phyloP scores from a whole-genome alignment of 108 stramenopile genomes.

The Schizochytrium sp. region DNA sequence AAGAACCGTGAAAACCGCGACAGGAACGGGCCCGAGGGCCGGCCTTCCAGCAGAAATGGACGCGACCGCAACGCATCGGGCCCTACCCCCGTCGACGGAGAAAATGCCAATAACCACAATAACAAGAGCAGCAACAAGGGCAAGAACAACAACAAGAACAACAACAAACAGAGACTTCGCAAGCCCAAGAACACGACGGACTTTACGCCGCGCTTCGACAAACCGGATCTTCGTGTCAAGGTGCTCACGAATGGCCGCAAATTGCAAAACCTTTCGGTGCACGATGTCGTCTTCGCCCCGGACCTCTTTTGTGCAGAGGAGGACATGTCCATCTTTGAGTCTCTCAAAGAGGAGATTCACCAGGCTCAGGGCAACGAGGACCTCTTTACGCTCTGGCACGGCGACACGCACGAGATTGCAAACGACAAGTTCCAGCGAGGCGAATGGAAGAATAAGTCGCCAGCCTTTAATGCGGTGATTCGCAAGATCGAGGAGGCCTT shows the following conservation, averaged over 20 bases:
- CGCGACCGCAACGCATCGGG: neutral
- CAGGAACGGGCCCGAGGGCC: too few species aligned
- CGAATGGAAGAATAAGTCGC: neutral
- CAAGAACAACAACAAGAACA: neutral
- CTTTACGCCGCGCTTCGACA: neutral
- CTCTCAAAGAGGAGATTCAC: neutral
- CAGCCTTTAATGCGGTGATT: neutral
- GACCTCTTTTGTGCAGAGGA: neutral
- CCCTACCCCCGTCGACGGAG: neutral
- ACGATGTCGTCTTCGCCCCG: neutral
- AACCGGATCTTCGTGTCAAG: neutral
- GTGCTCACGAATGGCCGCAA: neutral
- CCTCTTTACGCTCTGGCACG: neutral
- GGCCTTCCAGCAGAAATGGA: neutral
- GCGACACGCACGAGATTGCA: neutral
- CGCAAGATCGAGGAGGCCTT: neutral
- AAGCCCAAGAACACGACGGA: neutral
- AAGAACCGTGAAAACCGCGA: too few species aligned
- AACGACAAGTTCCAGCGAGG: neutral
- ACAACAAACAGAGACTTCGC: neutral
- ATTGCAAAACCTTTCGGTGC: neutral
- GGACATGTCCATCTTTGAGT: neutral
- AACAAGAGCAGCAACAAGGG: neutral
- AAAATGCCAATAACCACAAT: neutral
- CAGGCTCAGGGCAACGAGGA: neutral